Evolutionary conservation across 1,139 yeast species (phyloP).

Genomic region (Barnettozyma hawaiiensis): DNA sequence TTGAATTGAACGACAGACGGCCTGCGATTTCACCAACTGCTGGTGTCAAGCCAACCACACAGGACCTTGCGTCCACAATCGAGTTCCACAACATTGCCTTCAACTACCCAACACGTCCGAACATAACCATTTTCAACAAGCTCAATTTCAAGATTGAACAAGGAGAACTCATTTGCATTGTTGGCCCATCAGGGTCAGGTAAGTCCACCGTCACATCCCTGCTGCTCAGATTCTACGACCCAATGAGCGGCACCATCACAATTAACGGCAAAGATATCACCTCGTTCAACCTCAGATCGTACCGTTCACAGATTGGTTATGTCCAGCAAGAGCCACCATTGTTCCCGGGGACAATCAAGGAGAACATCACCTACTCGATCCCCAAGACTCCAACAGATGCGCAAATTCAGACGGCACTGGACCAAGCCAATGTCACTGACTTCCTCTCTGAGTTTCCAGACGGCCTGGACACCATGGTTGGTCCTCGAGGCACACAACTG

Average conservation of each 20-base stretch:
- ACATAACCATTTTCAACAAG: constrained; percentile 61
- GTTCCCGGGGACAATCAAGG: constrained; percentile 72
- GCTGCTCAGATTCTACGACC: constrained; percentile 62
- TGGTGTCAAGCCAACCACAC: constrained; percentile 37
- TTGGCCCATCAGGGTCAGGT: constrained; percentile 91
- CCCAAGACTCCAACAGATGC: constrained; percentile 42
- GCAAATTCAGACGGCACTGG: constrained; percentile 38
- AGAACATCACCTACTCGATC: constrained; percentile 71
- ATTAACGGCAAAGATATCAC: constrained; percentile 64
- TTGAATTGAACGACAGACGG: constrained; percentile 76
- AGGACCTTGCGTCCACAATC: constrained; percentile 44
- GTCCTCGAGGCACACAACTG: constrained; percentile 81
- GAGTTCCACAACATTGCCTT: constrained; percentile 64
- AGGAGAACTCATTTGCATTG: constrained; percentile 81
- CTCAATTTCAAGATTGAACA: constrained; percentile 55
- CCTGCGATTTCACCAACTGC: constrained; percentile 64
- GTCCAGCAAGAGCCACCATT: constrained; percentile 88
- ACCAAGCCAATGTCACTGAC: constrained; percentile 60
- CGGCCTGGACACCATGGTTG: constrained; percentile 76
- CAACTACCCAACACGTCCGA: constrained; percentile 85
- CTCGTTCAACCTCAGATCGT: constrained; percentile 63
- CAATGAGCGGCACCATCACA: constrained; percentile 53
- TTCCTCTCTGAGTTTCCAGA: constrained; percentile 74
- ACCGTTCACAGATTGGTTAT: constrained; percentile 70
- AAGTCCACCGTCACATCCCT: constrained; percentile 80